Evolutionary conservation across 2,329 filamentous ascomycete genomes (phyloP).

Genomic region (Scedosporium aurantiacum): DNA sequence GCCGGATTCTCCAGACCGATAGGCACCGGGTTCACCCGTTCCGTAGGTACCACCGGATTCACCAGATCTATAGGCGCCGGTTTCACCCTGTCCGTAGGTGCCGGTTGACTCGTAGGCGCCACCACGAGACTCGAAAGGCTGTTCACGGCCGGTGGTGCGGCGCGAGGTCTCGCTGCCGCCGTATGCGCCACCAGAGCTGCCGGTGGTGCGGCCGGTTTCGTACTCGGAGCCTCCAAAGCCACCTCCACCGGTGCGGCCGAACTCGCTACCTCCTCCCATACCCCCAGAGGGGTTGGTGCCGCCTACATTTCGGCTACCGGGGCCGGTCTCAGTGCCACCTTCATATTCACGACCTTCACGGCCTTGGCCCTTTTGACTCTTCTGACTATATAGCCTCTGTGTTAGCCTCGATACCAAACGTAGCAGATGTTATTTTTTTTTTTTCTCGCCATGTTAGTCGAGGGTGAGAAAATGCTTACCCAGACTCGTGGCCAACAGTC

Average conservation of each 20-base stretch:
- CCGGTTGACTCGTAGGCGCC: neutral
- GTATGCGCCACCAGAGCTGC: slow-evolving; percentile 9
- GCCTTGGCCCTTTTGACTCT: neutral
- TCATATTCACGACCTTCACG: neutral
- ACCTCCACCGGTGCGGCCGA: neutral
- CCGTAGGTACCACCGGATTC: no score
- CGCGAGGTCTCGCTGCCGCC: slow-evolving; percentile 19
- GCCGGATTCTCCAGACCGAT: no score
- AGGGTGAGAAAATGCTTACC: neutral
- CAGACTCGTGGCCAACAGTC: neutral
- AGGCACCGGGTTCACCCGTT: no score
- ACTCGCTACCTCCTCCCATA: neutral
- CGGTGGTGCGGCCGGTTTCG: slow-evolving; percentile 13
- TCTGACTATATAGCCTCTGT: neutral
- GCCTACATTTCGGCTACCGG: neutral
- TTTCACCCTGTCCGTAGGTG: no score
- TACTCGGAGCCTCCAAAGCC: neutral
- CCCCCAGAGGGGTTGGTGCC: neutral
- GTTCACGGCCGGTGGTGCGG: slow-evolving; percentile 25
- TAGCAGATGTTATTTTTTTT: neutral
- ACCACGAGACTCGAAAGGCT: neutral
- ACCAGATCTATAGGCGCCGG: no score
- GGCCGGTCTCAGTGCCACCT: neutral
- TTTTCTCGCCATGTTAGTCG: neutral
- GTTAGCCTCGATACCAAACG: neutral